phyloP scores from a whole-genome alignment of 2,329 filamentous ascomycete genomes.

The Ceratocystis albifundus region DNA sequence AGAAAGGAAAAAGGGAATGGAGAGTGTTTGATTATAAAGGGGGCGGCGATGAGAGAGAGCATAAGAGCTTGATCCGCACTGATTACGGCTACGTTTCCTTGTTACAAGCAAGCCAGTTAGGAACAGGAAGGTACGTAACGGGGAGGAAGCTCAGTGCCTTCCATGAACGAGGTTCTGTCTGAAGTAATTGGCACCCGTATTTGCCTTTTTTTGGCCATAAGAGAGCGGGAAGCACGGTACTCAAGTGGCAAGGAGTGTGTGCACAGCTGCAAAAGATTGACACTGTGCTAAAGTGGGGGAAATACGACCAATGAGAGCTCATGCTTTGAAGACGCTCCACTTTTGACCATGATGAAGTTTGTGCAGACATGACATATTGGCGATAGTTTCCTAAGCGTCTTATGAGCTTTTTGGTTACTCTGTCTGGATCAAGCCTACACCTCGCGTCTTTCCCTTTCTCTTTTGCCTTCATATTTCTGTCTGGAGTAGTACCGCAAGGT shows the following conservation, averaged over 20 bases:
- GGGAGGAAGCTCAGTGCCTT: neutral
- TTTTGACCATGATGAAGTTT: slow-evolving; percentile 15
- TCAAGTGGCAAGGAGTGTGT: neutral
- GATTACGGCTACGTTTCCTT: slow-evolving; percentile 23
- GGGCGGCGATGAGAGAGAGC: neutral
- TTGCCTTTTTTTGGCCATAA: too few species aligned
- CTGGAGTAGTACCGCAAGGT: slow-evolving; percentile 13
- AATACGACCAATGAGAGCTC: slow-evolving; percentile 10
- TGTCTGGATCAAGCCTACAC: neutral
- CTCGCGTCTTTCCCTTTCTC: neutral
- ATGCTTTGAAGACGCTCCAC: neutral
- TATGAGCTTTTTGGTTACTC: neutral
- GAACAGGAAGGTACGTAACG: neutral
- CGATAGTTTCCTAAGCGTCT: neutral
- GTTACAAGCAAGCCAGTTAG: neutral
- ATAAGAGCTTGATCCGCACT: slow-evolving; percentile 14
- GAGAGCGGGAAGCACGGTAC: neutral
- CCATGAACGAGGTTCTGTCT: neutral
- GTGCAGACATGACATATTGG: neutral
- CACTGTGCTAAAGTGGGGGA: slow-evolving; percentile 4
- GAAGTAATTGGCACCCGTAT: neutral
- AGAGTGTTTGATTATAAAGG: slow-evolving; percentile 24
- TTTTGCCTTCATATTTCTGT: neutral
- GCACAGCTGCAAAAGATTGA: neutral
- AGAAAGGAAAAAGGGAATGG: slow-evolving; percentile 14